Conservation (phyloP, 257 asterid genomes). For the Perilla frutescens region DNA sequence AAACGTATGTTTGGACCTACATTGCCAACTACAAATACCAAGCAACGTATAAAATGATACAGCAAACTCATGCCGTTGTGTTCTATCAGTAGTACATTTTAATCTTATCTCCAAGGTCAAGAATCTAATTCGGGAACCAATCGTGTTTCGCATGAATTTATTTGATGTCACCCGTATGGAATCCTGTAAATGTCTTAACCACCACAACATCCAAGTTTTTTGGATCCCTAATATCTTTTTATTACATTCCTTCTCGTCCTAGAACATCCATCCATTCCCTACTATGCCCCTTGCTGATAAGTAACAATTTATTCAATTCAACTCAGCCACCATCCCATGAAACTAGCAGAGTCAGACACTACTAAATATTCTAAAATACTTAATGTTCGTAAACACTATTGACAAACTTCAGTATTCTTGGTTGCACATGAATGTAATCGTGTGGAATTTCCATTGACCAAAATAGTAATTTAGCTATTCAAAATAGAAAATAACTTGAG, state of each 20-base stretch:
- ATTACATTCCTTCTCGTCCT: background rate
- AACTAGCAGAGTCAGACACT: slow-evolving; percentile 1
- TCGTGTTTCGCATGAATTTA: background rate
- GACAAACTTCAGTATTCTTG: slow-evolving; percentile 23
- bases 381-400: background rate
- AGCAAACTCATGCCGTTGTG: slow-evolving; percentile 3
- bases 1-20: slow-evolving; percentile 15
- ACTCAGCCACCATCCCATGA: slow-evolving; percentile 20
- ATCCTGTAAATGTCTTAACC: slow-evolving; percentile 8
- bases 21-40: slow-evolving; percentile 8
- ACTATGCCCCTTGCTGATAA: background rate
- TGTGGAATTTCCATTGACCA: slow-evolving; percentile 1
- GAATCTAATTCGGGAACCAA: slow-evolving; percentile 12
- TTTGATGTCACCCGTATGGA: background rate
- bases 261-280: background rate
- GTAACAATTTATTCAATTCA: background rate
- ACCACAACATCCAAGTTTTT: background rate
- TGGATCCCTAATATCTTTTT: background rate
- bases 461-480: background rate
- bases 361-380: slow-evolving; percentile 11
- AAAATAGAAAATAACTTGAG: slow-evolving; percentile 11
- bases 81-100: background rate
- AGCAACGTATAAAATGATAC: background rate
- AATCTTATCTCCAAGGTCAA: slow-evolving; percentile 13
- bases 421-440: background rate